Base-by-base conservation (phyloP, 108 stramenopile species). In the Cyclotella baltica region DNA sequence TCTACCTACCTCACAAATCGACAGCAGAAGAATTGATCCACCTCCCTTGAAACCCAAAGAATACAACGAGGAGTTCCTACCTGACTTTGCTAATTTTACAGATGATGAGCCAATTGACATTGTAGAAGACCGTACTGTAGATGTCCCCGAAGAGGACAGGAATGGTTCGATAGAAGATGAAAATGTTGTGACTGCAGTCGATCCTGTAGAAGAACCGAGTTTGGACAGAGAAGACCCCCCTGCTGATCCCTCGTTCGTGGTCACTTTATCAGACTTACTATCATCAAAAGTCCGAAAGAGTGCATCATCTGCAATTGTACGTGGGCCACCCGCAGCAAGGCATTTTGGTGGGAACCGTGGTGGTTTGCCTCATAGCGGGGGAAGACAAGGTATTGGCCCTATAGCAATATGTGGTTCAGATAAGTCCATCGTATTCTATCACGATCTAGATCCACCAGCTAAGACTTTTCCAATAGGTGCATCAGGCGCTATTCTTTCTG, bases 271-370 rank as follows among this genome's bases (percentile, higher is more conserved):
- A 22, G 75, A 69, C 51, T 76, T 88, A 38, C 68, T 93, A 29
- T 92, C 92, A 30, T 62, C 92, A 19, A 81, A 91, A 72, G 86
- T 96, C 13, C 87, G 89, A 66, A 86, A 75, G 19, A 93, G 92
- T 43, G 93, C 92, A 22, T 90, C 92, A 23, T 87, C 93, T 11
- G 95, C 95, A 8, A 78, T 96, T 22, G 85, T 96, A 13, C 67
- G 95, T 68, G 95, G 93, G 11, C 95, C 95, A 33, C 95, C 95
- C 11, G 95, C 95, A 0, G 87, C 93, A 5, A 84, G 92, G 8
- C 93, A 93, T 71, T 96, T 96, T 84, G 95, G 95, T 29, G 95
- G 95, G 19, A 94, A 93, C 67, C 82, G 95, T 28, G 95, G 93
- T 47, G 95, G 93, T 13, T 72, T 96, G 23, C 69, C 56, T 30